Evolutionary conservation across 768 basidiomycete genomes (phyloP).

Genomic region (Xerocomellus chrysenteron): DNA sequence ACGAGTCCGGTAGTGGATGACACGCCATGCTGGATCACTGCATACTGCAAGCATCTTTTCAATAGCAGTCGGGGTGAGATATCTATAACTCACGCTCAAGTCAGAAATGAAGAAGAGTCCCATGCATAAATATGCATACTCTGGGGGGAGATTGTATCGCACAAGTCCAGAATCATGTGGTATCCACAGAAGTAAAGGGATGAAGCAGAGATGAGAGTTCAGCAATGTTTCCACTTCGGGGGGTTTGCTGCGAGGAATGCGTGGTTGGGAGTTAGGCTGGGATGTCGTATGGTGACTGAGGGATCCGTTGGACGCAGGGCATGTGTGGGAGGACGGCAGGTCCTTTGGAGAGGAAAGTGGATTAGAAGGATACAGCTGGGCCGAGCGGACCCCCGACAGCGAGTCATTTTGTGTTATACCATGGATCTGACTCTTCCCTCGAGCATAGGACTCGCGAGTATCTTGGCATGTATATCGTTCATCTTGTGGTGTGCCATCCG

Average conservation of each 20-base stretch:
- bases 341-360: not conserved
- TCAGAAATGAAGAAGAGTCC: constrained; percentile 47
- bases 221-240: constrained; percentile 42
- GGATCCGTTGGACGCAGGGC: not conserved
- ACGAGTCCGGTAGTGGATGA: constrained; percentile 2
- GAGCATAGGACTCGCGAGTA: not conserved
- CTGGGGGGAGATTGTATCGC: constrained; percentile 29
- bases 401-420: not conserved
- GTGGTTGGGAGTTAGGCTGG: not conserved
- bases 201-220: constrained; percentile 37
- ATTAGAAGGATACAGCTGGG: not conserved
- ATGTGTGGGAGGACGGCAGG: not conserved
- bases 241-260: constrained; percentile 35
- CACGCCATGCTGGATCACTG: not conserved
- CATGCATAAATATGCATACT: constrained; percentile 43
- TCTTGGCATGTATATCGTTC: not conserved
- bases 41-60: constrained; percentile 17
- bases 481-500: not conserved
- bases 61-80: not conserved
- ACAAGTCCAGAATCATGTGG: constrained; percentile 34
- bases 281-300: not conserved
- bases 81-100: constrained; percentile 34
- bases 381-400: not conserved
- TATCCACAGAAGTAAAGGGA: constrained; percentile 43
- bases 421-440: not conserved